Conservation (phyloP, 805 yeast genomes). For the Torulaspora maleeae region DNA sequence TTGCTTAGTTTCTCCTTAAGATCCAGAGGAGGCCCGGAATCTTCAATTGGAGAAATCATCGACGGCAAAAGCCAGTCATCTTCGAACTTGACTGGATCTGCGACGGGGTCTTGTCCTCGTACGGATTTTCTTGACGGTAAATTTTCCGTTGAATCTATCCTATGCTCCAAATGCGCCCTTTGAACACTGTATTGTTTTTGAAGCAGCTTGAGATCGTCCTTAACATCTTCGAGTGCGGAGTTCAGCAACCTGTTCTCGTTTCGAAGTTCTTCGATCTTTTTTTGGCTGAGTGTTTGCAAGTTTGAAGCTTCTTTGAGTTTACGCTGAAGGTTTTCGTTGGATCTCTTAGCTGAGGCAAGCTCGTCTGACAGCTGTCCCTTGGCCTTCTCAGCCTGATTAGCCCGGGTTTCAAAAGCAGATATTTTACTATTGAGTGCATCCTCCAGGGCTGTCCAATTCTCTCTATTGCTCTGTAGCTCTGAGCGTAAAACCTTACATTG, state of each 20-base stretch:
- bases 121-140: not conserved
- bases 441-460: conserved; percentile 81
- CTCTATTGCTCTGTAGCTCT: conserved; percentile 71
- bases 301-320: conserved; percentile 21
- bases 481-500: conserved; percentile 55
- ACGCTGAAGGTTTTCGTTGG: conserved; percentile 3
- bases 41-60: conserved; percentile 8
- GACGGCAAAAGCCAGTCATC: conserved; percentile 23
- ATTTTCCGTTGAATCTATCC: conserved; percentile 5
- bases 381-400: conserved; percentile 37
- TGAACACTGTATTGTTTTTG: conserved; percentile 27
- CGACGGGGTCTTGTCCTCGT: not conserved
- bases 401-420: conserved; percentile 42
- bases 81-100: conserved; percentile 4
- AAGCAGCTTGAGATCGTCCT: conserved; percentile 28
- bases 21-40: conserved; percentile 7
- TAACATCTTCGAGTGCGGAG: conserved; percentile 18
- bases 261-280: conserved; percentile 26
- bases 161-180: conserved; percentile 23
- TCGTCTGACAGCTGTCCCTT: conserved; percentile 20
- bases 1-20: conserved; percentile 4
- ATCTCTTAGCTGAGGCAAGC: conserved; percentile 9
- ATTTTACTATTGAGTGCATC: conserved; percentile 51
- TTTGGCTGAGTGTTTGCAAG: conserved; percentile 29
- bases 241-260: conserved; percentile 27